Base-by-base conservation (phyloP, 306 rosid species). In the Corylus avellana region DNA sequence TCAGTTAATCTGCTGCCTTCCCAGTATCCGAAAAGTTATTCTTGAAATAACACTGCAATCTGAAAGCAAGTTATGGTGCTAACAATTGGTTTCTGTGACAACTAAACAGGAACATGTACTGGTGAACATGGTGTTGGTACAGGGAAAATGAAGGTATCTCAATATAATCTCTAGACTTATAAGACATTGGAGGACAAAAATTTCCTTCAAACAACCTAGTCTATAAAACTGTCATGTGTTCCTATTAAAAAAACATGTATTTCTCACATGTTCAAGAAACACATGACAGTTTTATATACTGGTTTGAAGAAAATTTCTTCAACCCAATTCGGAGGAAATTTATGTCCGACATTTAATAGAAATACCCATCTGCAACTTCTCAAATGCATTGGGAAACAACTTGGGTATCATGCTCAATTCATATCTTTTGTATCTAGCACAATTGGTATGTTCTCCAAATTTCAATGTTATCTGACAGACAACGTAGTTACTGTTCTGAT, bases 121-220 rank as follows among this genome's bases (percentile, higher is more conserved):
- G 98, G 98, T 10, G 98, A 94, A 77, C 98, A 94, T 77, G 98
- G 98, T 56, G 97, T 92, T 67, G 97, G 98, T 74, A 94, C 97
- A 1, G 98, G 98, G 77, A 94, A 94, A 87, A 84, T 92, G 93
- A 94, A 94, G 98, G 98, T 92, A 88, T 49, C 37, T 77, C 75
- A 25, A 27, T 69, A 20, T 12, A 25, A 56, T 75, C 14, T 77
- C 2, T 77, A 22, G 53, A 73, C 55, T 46, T 72, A 2, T 53
- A 59, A 5, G 39, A 55, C 57, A 44, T 56, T 27, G 29, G 14
- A 27, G 8, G 75, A 48, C 81, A 56, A 14, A 32, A 32, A 32
- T 32, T 32, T 32, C 35, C 2, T 32, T 3, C 35, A 32, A 32
- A 32, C 35, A 32, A 32, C 35, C 35, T 32, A 32, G 35, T 32